Evolutionary conservation across 805 yeast genomes (phyloP).

Genomic region (Spathaspora boniae): DNA sequence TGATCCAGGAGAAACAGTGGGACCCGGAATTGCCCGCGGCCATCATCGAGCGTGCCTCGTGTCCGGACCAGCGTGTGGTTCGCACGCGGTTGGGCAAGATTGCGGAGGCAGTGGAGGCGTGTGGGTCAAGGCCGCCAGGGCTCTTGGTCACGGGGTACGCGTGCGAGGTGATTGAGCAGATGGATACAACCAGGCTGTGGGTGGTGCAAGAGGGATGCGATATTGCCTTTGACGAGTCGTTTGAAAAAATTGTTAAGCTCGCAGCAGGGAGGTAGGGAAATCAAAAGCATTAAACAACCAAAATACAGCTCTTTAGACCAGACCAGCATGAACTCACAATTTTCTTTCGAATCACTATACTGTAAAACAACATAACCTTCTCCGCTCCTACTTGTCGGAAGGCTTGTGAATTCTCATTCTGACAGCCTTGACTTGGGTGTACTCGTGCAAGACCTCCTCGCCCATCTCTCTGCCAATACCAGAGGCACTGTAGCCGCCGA

Average conservation of each 20-base stretch:
- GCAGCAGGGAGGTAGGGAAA: too few species aligned
- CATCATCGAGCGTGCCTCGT: constrained; percentile 85
- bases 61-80: constrained; percentile 86
- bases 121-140: constrained; percentile 93
- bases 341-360: too few species aligned
- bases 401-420: constrained; percentile 38
- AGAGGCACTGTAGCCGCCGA: constrained; percentile 88
- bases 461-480: constrained; percentile 97
- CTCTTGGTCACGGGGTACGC: constrained; percentile 77
- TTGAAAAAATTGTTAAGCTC: constrained; percentile 5
- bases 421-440: constrained; percentile 84
- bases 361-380: too few species aligned
- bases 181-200: constrained; percentile 32
- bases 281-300: background rate
- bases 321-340: too few species aligned
- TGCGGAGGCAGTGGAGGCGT: constrained; percentile 66
- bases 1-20: constrained; percentile 55
- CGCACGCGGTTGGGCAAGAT: constrained; percentile 67
- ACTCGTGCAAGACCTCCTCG: constrained; percentile 77
- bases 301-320: too few species aligned
- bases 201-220: constrained; percentile 43
- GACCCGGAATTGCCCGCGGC: constrained; percentile 71
- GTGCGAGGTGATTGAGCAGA: constrained; percentile 50
- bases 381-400: too few species aligned
- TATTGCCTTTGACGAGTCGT: constrained; percentile 4